phyloP scores from a whole-genome alignment of 176 grass and related monocot genomes.

The bread wheat (Triticum aestivum) region DNA sequence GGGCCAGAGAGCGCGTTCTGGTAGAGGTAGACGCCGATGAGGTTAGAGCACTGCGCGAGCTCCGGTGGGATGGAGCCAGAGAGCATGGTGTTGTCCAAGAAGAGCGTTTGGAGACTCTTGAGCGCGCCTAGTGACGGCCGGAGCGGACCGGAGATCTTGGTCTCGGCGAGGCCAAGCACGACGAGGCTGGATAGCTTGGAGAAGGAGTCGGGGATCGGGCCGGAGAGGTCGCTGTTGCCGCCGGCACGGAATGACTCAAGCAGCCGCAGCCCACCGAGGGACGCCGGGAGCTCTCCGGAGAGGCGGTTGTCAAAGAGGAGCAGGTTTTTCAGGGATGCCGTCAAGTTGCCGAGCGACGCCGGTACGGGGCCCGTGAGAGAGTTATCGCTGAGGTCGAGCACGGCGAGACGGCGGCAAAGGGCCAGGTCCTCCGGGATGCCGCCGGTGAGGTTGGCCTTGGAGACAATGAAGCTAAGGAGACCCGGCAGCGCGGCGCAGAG shows the following conservation, averaged over 20 bases:
- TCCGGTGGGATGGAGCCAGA: conserved; percentile 61
- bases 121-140: conserved; percentile 11
- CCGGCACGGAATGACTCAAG: conserved; percentile 73
- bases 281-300: conserved; percentile 59
- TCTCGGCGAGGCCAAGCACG: conserved; percentile 80
- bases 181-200: conserved; percentile 46
- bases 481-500: conserved; percentile 51
- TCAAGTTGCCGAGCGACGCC: conserved; percentile 42
- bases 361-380: conserved; percentile 64
- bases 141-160: conserved; percentile 80
- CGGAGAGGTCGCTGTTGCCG: conserved; percentile 67
- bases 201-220: conserved; percentile 56
- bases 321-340: conserved; percentile 44
- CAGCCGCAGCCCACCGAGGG: conserved; percentile 51
- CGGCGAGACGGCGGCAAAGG: conserved; percentile 53
- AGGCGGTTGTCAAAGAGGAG: conserved; percentile 73
- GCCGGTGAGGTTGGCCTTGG: conserved; percentile 78
- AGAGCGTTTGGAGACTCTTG: too few relatives aligned
- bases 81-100: neutral
- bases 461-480: conserved; percentile 46
- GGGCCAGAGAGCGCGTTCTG: conserved; percentile 74
- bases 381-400: conserved; percentile 70
- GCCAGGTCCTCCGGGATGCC: conserved; percentile 49
- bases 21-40: conserved; percentile 78
- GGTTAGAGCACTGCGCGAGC: conserved; percentile 47